A percentile compares a stretch with the other conserved stretches of the same genome.
Evolutionary conservation across 1,139 yeast genomes (phyloP).

Genomic region (Suhomyces kunorum): DNA sequence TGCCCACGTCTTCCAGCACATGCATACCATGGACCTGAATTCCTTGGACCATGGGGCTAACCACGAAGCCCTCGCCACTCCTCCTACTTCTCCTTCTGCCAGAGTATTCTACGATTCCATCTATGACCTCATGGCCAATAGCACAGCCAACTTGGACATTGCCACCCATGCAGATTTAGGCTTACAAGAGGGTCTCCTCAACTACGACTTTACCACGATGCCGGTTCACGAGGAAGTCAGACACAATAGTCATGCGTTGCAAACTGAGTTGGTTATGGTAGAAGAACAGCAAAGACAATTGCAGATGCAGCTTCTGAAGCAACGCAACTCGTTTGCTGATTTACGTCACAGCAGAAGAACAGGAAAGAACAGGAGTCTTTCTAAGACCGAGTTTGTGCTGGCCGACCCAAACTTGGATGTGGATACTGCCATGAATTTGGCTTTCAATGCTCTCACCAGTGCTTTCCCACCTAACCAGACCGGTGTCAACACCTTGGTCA

Average conservation of each 20-base stretch:
- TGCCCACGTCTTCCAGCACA: background rate
- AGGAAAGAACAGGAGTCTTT: background rate
- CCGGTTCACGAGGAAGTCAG: conserved; percentile 1
- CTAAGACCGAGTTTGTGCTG: conserved; percentile 4
- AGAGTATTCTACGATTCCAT: conserved; percentile 5
- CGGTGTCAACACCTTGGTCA: conserved; percentile 1
- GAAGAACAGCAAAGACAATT: conserved; percentile 9
- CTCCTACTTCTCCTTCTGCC: conserved; percentile 10
- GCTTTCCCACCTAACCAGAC: conserved; percentile 5
- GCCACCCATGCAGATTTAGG: background rate
- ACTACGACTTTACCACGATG: conserved; percentile 6
- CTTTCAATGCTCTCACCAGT: conserved; percentile 14
- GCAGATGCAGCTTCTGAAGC: conserved; percentile 9
- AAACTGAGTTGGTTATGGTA: conserved; percentile 6
- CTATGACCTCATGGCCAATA: background rate
- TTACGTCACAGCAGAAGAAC: background rate
- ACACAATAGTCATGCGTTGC: conserved; percentile 1
- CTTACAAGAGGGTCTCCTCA: conserved; percentile 12
- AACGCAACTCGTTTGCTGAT: conserved; percentile 1
- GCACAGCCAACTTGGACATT: background rate
- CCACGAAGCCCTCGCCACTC: conserved; percentile 8
- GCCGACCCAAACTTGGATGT: conserved; percentile 13
- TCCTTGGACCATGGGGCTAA: too few relatives aligned
- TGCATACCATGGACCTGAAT: background rate
- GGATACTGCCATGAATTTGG: conserved; percentile 17